A percentile compares a stretch with the other conserved stretches of the same genome.
Evolutionary conservation across 768 basidiomycete species (phyloP).

Genomic region (Krasilnikovozyma curviuscula): DNA sequence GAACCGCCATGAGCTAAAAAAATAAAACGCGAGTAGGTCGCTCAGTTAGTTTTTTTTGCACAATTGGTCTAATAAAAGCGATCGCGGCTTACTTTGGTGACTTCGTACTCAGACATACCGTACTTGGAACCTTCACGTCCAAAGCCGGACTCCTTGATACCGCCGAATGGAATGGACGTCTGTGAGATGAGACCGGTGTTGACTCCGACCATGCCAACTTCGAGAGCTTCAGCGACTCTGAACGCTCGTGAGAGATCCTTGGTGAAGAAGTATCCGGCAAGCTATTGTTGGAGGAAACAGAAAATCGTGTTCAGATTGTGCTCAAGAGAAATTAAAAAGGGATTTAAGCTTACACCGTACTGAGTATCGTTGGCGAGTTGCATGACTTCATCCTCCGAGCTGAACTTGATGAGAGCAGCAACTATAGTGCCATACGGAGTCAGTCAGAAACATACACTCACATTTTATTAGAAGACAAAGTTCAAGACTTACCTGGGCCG

Average conservation of each 20-base stretch:
- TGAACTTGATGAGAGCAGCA: conserved; percentile 69
- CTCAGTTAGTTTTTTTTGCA: too few relatives aligned
- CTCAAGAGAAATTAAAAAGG: background rate
- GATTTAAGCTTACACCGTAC: conserved; percentile 34
- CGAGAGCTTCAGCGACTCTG: conserved; percentile 82
- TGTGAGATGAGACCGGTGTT: conserved; percentile 66
- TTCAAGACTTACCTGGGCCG: conserved; percentile 38
- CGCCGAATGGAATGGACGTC: conserved; percentile 70
- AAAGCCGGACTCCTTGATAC: conserved; percentile 55
- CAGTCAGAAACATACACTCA: too few relatives aligned
- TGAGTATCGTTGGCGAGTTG: conserved; percentile 62
- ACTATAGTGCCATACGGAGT: too few relatives aligned
- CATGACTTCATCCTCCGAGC: conserved; percentile 84
- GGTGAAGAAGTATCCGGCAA: conserved; percentile 60
- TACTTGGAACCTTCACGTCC: conserved; percentile 67
- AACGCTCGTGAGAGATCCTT: conserved; percentile 72
- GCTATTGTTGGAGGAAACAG: background rate
- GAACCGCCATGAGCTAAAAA: too few relatives aligned
- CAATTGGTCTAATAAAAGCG: too few relatives aligned
- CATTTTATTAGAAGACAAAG: too few relatives aligned
- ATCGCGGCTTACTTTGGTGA: too few relatives aligned
- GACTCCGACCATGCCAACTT: conserved; percentile 80
- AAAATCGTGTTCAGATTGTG: background rate
- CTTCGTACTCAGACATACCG: conserved; percentile 65
- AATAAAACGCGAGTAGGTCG: too few relatives aligned